phyloP scores from a whole-genome alignment of 2,329 filamentous ascomycete genomes.

The Epichloe elymi region DNA sequence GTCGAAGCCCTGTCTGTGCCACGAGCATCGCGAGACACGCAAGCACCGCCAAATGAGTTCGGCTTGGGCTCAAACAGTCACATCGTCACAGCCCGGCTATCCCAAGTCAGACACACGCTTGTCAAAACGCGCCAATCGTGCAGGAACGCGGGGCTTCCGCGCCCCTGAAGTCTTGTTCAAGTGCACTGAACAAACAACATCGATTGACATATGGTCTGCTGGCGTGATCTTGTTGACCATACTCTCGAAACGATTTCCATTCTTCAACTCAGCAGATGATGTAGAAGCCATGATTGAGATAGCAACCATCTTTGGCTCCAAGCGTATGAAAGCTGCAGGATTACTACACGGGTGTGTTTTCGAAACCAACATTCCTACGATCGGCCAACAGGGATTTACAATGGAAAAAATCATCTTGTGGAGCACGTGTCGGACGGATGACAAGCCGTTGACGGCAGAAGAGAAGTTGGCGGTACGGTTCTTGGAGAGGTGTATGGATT shows the following conservation, averaged over 20 bases:
- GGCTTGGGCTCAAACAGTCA: constrained; percentile 38
- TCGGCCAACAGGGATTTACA: constrained; percentile 71
- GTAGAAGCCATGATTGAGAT: constrained; percentile 97
- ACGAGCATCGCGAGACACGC: constrained; percentile 48
- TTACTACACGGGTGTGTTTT: constrained; percentile 82
- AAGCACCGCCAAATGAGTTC: constrained; percentile 46
- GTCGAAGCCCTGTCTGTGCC: constrained; percentile 70
- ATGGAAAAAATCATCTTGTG: constrained; percentile 92
- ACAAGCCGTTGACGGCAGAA: constrained; percentile 44
- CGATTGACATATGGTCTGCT: constrained; percentile 94
- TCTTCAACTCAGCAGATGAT: constrained; percentile 98
- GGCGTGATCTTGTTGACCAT: constrained; percentile 97
- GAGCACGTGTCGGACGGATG: constrained; percentile 68
- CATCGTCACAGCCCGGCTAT: constrained; percentile 50
- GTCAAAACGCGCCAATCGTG: constrained; percentile 82
- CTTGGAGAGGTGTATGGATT: constrained; percentile 57
- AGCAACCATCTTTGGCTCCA: constrained; percentile 80
- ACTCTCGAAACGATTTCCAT: constrained; percentile 82
- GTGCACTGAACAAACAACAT: constrained; percentile 85
- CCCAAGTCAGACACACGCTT: constrained; percentile 82
- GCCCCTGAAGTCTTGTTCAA: constrained; percentile 95
- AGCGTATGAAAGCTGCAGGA: constrained; percentile 71
- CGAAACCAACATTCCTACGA: constrained; percentile 83
- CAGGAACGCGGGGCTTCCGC: constrained; percentile 88
- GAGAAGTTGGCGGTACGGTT: constrained; percentile 65